Conservation (phyloP, 768 basidiomycete species). For the Serendipita sp. region DNA sequence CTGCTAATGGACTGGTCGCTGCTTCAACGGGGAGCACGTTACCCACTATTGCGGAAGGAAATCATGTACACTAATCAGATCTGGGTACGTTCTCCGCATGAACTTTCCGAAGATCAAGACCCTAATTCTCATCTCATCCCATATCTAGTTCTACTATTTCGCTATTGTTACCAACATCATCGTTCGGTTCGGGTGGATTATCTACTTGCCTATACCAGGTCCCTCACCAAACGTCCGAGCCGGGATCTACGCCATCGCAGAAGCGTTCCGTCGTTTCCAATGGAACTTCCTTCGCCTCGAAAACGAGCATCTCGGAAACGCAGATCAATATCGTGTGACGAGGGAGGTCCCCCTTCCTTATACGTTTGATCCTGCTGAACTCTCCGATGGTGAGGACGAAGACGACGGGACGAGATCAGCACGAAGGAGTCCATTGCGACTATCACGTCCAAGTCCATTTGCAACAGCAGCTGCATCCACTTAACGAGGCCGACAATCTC, state of each 20-base stretch:
- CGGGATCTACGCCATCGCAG: conserved; percentile 54
- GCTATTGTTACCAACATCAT: conserved; percentile 62
- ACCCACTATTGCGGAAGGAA: conserved; percentile 55
- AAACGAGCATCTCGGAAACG: conserved; percentile 85
- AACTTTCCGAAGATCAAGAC: background rate
- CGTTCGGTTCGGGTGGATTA: conserved; percentile 68
- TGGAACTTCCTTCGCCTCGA: conserved; percentile 90
- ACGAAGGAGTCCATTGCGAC: background rate
- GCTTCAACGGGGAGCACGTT: conserved; percentile 35
- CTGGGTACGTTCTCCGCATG: conserved; percentile 24
- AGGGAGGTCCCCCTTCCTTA: conserved; percentile 78
- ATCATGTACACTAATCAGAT: conserved; percentile 52
- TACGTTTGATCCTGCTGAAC: conserved; percentile 27
- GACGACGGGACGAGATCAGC: conserved; percentile 20
- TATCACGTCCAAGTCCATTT: background rate
- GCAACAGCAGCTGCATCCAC: no score
- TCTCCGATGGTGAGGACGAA: conserved; percentile 29
- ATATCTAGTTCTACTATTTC: conserved; percentile 51
- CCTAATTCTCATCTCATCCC: background rate
- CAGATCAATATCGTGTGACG: conserved; percentile 81
- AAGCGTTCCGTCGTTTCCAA: conserved; percentile 64
- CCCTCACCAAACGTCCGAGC: conserved; percentile 36
- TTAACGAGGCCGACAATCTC: no score
- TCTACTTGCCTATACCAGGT: conserved; percentile 46
- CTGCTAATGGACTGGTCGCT: conserved; percentile 87